These are phyloP conservation scores for Talaromyces marneffei DNA, from an alignment of 2,329 filamentous ascomycete species.

Conservation along the genomic window DNA sequence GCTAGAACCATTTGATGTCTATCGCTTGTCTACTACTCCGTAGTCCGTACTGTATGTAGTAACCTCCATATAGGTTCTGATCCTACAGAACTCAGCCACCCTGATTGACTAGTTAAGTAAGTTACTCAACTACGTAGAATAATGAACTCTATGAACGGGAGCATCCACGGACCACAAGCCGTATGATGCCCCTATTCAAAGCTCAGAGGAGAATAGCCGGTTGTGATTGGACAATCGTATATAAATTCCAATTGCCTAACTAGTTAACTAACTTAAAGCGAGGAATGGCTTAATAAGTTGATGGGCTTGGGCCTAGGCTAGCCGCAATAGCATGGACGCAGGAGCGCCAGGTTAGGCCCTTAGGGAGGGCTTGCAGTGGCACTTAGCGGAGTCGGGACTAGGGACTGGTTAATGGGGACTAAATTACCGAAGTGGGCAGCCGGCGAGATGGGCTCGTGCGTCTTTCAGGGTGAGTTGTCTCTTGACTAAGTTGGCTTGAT, in stretches of 20 bases:
- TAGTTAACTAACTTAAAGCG: too few relatives aligned
- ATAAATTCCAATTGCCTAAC: background rate
- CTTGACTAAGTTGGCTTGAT: background rate
- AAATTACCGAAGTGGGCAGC: background rate
- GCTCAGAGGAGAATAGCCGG: background rate
- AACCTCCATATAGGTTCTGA: too few relatives aligned
- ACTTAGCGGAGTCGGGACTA: background rate
- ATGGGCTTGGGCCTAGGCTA: background rate
- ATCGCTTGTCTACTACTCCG: background rate
- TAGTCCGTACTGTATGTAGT: background rate
- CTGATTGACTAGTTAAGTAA: background rate
- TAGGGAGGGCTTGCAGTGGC: background rate
- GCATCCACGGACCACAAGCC: too few relatives aligned
- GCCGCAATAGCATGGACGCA: background rate
- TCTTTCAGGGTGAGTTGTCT: conserved; percentile 3
- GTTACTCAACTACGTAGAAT: background rate
- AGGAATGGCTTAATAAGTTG: background rate
- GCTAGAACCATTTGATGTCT: background rate
- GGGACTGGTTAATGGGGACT: background rate
- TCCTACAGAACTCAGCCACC: background rate
- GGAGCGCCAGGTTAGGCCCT: background rate
- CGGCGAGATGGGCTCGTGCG: conserved; percentile 4
- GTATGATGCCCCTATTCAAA: conserved; percentile 1
- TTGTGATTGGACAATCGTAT: background rate
- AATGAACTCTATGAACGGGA: too few relatives aligned